phyloP scores from a whole-genome alignment of 805 yeast genomes.

The Dipodascopsis uninucleata region DNA sequence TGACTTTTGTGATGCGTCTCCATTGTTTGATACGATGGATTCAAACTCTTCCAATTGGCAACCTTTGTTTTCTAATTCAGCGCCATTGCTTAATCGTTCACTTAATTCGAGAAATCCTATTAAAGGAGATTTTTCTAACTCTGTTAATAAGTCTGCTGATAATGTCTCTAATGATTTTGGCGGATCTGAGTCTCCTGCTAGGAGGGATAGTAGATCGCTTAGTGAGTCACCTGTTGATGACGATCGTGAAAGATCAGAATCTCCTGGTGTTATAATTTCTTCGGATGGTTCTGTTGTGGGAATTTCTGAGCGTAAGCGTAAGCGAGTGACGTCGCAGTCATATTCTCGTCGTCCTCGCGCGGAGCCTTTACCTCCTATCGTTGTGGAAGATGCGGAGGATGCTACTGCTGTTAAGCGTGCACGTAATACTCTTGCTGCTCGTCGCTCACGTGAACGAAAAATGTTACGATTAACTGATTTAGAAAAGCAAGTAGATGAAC shows the following conservation, averaged over 20 bases:
- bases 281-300: constrained; percentile 26
- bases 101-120: background rate
- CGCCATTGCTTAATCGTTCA: background rate
- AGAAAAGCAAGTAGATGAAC: constrained; percentile 68
- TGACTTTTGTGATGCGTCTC: constrained; percentile 32
- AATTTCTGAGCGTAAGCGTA: constrained; percentile 26
- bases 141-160: constrained; percentile 4
- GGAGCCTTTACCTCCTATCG: constrained; percentile 63
- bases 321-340: constrained; percentile 25
- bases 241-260: constrained; percentile 5
- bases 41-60: constrained; percentile 34
- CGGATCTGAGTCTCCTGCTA: background rate
- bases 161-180: background rate
- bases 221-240: background rate
- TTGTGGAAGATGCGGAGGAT: constrained; percentile 51
- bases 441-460: constrained; percentile 90
- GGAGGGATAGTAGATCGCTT: background rate
- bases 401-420: constrained; percentile 84
- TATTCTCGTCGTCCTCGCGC: constrained; percentile 33
- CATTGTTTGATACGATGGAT: constrained; percentile 35
- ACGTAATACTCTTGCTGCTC: constrained; percentile 89
- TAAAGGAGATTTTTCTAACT: background rate
- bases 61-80: constrained; percentile 32
- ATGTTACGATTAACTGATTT: constrained; percentile 81
- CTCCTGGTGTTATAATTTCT: constrained; percentile 22